Conservation (phyloP, 768 basidiomycete species). For the Amanita pallidorosea region DNA sequence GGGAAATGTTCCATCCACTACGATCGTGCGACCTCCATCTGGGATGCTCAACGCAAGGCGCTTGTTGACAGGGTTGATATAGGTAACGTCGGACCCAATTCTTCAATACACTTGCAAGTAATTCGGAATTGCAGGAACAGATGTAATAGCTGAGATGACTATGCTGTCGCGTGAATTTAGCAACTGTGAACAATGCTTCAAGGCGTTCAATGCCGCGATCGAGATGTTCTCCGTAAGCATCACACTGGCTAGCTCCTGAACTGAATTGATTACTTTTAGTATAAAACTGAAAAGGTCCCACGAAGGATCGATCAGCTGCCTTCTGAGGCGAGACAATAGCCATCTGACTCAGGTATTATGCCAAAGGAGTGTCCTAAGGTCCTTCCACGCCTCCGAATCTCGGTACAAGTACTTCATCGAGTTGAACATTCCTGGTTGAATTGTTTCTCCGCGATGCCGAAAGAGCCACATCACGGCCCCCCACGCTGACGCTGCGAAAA, state of each 20-base stretch:
- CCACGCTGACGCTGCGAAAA: conserved; percentile 87
- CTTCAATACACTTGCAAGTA: background rate
- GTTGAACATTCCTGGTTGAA: conserved; percentile 95
- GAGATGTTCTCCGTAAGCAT: conserved; percentile 55
- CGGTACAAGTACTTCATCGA: conserved; percentile 94
- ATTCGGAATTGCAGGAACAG: conserved; percentile 33
- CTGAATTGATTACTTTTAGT: conserved; percentile 24
- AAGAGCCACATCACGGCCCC: conserved; percentile 97
- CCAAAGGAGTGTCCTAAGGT: conserved; percentile 81
- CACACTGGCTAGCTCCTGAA: conserved; percentile 8
- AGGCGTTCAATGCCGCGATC: conserved; percentile 52
- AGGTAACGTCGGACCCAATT: conserved; percentile 22
- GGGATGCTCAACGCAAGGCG: conserved; percentile 40
- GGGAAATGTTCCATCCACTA: conserved; percentile 48
- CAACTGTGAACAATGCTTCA: conserved; percentile 42
- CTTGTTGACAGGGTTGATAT: conserved; percentile 40
- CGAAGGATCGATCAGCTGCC: conserved; percentile 40
- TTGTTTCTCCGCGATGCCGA: conserved; percentile 74
- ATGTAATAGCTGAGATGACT: conserved; percentile 60
- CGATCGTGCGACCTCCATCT: conserved; percentile 29
- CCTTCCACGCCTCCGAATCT: conserved; percentile 82
- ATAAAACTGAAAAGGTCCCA: conserved; percentile 50
- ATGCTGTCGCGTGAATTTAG: conserved; percentile 32
- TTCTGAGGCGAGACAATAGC: conserved; percentile 11
- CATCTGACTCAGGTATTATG: conserved; percentile 55